Percentiles rank a stretch among this genome's conserved stretches.
Evolutionary conservation across 148 eudicot genomes (phyloP).

Genomic region (Vaccinium corymbosum): DNA sequence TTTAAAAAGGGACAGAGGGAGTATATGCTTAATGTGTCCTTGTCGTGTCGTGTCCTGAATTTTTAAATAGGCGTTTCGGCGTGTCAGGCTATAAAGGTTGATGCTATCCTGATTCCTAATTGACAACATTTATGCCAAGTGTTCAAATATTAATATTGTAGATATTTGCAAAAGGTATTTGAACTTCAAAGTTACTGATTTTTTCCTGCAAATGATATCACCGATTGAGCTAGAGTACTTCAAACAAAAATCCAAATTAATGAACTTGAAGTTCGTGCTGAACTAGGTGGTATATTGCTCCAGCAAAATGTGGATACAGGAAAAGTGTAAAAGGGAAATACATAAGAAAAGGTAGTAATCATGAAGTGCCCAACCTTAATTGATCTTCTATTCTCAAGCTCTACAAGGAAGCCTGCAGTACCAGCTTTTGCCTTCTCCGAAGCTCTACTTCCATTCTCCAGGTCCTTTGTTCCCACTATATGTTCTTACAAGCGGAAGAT

Average conservation of each 20-base stretch:
- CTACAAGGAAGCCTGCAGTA: conserved; percentile 68
- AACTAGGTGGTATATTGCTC: background rate
- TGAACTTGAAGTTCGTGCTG: background rate
- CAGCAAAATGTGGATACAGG: background rate
- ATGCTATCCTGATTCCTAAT: background rate
- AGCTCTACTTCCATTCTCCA: conserved; percentile 38
- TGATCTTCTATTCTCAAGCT: conserved; percentile 67
- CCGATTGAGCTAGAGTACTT: background rate
- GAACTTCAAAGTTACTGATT: background rate
- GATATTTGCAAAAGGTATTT: background rate
- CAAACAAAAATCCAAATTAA: background rate
- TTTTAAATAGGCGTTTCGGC: background rate
- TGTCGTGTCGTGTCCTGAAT: background rate
- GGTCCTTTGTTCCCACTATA: conserved; percentile 22
- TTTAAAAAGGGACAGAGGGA: too few relatives aligned
- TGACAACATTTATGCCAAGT: background rate
- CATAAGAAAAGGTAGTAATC: background rate
- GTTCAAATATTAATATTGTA: background rate
- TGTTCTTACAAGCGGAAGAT: background rate
- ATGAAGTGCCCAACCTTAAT: conserved; percentile 49
- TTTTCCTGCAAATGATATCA: background rate
- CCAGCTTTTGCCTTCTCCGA: conserved; percentile 54
- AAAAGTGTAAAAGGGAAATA: background rate
- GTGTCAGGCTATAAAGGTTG: background rate
- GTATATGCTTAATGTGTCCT: background rate